These are phyloP conservation scores for Aspergillus glaucus DNA, from an alignment of 2,329 filamentous ascomycete genomes.

Conservation along the genomic window DNA sequence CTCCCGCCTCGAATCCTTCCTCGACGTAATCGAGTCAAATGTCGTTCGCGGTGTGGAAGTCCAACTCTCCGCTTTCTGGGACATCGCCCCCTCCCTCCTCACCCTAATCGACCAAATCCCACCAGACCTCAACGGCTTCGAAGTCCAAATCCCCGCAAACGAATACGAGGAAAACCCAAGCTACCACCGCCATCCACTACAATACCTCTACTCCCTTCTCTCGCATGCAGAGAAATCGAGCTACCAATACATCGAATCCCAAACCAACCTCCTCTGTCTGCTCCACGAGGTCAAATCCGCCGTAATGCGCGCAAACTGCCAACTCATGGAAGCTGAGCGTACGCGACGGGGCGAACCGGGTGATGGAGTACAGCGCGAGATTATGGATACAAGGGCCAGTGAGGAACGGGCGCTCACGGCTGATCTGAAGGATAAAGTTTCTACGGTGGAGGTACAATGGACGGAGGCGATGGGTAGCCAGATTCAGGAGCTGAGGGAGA, in stretches of 20 bases:
- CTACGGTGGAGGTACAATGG: conserved; percentile 88
- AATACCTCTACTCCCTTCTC: conserved; percentile 82
- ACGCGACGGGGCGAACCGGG: conserved; percentile 39
- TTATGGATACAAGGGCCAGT: conserved; percentile 53
- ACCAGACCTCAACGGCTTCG: conserved; percentile 49
- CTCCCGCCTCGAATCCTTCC: conserved; percentile 68
- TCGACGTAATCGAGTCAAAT: conserved; percentile 72
- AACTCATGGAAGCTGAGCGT: conserved; percentile 61
- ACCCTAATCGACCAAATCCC: conserved; percentile 77
- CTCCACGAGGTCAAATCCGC: conserved; percentile 84
- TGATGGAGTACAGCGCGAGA: conserved; percentile 41
- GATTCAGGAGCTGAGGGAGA: conserved; percentile 65
- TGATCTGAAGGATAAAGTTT: conserved; percentile 89
- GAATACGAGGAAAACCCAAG: conserved; percentile 82
- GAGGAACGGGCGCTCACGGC: conserved; percentile 69
- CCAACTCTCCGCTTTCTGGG: conserved; percentile 94
- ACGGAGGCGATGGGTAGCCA: conserved; percentile 73
- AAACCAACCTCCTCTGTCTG: conserved; percentile 83
- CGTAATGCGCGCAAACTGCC: conserved; percentile 62
- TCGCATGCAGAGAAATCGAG: conserved; percentile 85
- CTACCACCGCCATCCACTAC: conserved; percentile 73
- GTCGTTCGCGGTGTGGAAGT: conserved; percentile 83
- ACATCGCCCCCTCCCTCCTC: conserved; percentile 80
- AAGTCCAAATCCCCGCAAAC: conserved; percentile 67
- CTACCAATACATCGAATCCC: conserved; percentile 94